Percentiles rank a stretch among this genome's conserved stretches.
These are phyloP conservation scores for Populus trichocarpa DNA, from an alignment of 441 rosid species.

Conservation along the genomic window DNA sequence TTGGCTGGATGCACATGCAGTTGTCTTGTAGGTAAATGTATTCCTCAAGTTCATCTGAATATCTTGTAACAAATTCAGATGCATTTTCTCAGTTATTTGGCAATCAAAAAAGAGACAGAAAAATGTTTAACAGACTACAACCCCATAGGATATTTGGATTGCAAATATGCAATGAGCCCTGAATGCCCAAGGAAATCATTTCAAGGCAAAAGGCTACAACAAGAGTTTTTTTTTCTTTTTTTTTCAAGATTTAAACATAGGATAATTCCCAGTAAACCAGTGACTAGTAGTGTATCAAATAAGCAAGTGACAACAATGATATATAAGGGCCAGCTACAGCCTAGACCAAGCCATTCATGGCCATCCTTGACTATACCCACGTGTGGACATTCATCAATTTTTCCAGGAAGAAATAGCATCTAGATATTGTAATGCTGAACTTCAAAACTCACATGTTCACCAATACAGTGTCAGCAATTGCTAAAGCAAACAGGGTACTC, in stretches of 20 bases:
- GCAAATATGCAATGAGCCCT: neutral
- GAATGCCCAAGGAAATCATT: neutral
- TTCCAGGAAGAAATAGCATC: neutral
- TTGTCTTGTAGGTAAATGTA: neutral
- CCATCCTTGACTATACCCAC: too few relatives aligned
- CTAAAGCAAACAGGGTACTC: conserved; percentile 83
- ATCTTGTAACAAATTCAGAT: neutral
- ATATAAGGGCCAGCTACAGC: neutral
- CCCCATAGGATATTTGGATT: neutral
- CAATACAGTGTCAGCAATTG: conserved; percentile 81
- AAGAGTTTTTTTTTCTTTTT: too few relatives aligned
- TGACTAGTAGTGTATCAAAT: neutral
- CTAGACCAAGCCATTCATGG: neutral
- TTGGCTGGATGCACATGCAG: neutral
- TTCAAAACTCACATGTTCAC: conserved; percentile 75
- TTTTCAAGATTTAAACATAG: neutral
- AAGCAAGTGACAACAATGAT: neutral
- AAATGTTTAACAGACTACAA: neutral
- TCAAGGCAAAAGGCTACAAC: neutral
- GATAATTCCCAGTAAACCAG: neutral
- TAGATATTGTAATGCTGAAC: neutral
- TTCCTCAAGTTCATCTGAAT: neutral
- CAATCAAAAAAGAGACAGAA: neutral
- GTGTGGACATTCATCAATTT: neutral
- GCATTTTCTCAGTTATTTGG: neutral